Percentiles rank a stretch among this genome's conserved stretches.
Evolutionary conservation across 2,329 filamentous ascomycete genomes (phyloP).

Genomic region (Alternaria rosae): DNA sequence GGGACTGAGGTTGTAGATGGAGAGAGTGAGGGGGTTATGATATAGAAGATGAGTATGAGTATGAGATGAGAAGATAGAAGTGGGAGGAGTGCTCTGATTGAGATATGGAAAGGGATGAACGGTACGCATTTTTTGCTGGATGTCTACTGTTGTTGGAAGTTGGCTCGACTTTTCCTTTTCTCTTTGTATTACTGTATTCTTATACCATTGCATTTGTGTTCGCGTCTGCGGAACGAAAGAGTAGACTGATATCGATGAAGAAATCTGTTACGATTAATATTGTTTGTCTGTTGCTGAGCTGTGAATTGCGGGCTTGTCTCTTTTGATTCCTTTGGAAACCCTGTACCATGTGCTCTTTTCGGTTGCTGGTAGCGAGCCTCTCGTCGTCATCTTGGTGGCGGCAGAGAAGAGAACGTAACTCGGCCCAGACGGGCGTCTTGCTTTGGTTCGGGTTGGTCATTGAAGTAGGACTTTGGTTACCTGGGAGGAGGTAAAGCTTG

Average conservation of each 20-base stretch:
- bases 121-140: neutral
- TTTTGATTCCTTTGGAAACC: no score
- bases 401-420: neutral
- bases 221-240: neutral
- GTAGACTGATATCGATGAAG: neutral
- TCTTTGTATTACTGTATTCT: slow-evolving; percentile 1
- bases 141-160: neutral
- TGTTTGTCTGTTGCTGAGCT: neutral
- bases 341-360: neutral
- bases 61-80: neutral
- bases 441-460: neutral
- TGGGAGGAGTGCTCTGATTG: neutral
- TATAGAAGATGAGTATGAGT: neutral
- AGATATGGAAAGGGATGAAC: neutral
- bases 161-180: neutral
- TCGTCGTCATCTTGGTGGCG: neutral
- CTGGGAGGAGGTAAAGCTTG: neutral
- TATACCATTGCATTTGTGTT: slow-evolving; percentile 1
- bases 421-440: neutral
- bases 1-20: slow-evolving; percentile 26
- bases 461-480: neutral
- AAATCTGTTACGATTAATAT: neutral
- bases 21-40: neutral
- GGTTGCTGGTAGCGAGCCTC: neutral
- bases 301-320: neutral